Conservation (phyloP, 106 monocot genomes). For the Allium sativum region DNA sequence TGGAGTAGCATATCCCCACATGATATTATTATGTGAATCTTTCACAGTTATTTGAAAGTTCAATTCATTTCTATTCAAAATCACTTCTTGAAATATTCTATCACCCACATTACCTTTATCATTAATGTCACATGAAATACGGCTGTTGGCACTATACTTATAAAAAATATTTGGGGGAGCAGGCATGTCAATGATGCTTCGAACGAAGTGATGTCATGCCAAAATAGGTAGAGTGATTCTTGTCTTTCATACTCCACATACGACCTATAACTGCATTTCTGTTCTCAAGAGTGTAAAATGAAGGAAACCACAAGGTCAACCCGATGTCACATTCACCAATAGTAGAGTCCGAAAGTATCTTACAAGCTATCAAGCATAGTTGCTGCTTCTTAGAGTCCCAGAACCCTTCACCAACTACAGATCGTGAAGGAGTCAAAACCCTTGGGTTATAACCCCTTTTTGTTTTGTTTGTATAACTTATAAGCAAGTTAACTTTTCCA, state of each 20-base stretch:
- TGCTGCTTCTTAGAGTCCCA: constrained; percentile 32
- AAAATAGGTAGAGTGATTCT: constrained; percentile 5
- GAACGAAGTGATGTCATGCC: background rate
- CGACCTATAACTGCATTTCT: constrained; percentile 17
- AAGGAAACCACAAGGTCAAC: constrained; percentile 33
- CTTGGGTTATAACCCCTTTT: background rate
- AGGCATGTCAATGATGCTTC: background rate
- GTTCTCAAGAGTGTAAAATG: constrained; percentile 17
- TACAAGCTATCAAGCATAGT: constrained; percentile 29
- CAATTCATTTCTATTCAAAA: background rate
- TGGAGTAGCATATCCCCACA: background rate
- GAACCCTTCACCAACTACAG: constrained; percentile 35
- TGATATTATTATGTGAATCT: background rate
- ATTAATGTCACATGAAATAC: constrained; percentile 11
- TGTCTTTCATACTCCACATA: constrained; percentile 26
- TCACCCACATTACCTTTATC: background rate
- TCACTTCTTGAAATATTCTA: background rate
- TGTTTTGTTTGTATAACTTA: constrained; percentile 30
- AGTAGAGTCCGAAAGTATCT: background rate
- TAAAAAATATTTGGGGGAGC: constrained; percentile 28
- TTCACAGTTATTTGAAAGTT: background rate
- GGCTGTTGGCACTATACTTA: constrained; percentile 24
- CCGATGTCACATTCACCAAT: constrained; percentile 37
- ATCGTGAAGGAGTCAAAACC: constrained; percentile 12
- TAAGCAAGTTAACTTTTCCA: constrained; percentile 33